Evolutionary conservation across 345 rosid genomes (phyloP).

Genomic region (Gossypium ekmanianum): DNA sequence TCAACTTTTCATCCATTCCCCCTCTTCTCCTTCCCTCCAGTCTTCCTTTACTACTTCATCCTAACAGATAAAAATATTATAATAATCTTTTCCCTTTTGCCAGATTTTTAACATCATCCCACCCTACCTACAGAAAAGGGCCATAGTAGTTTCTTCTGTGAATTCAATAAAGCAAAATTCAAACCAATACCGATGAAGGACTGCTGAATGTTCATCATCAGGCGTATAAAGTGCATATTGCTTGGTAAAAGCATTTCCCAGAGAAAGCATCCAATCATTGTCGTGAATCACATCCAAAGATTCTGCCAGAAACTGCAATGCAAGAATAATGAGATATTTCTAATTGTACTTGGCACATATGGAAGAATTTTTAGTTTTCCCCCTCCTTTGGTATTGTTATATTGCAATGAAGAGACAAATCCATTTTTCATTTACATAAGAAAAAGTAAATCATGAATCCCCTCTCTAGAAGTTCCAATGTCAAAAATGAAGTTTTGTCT

Average conservation of each 20-base stretch:
- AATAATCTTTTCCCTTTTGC: not conserved
- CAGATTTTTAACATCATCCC: not conserved
- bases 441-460: not conserved
- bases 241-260: constrained; percentile 78
- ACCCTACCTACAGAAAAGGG: not conserved
- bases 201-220: constrained; percentile 84
- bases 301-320: constrained; percentile 85
- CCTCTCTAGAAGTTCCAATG: not conserved
- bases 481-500: not conserved
- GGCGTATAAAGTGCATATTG: constrained; percentile 73
- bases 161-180: constrained; percentile 16
- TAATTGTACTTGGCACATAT: not conserved
- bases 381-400: not conserved
- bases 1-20: not conserved
- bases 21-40: not conserved
- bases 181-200: constrained; percentile 71
- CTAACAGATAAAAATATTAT: not conserved
- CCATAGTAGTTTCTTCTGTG: not conserved
- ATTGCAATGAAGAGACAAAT: not conserved
- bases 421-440: not conserved
- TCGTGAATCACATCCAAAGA: constrained; percentile 93
- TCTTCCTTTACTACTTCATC: not conserved
- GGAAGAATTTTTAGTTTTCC: not conserved
- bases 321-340: constrained; percentile 20
- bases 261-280: constrained; percentile 73